phyloP scores from a whole-genome alignment of 2,329 filamentous ascomycete species.

The Colletotrichum sp. region DNA sequence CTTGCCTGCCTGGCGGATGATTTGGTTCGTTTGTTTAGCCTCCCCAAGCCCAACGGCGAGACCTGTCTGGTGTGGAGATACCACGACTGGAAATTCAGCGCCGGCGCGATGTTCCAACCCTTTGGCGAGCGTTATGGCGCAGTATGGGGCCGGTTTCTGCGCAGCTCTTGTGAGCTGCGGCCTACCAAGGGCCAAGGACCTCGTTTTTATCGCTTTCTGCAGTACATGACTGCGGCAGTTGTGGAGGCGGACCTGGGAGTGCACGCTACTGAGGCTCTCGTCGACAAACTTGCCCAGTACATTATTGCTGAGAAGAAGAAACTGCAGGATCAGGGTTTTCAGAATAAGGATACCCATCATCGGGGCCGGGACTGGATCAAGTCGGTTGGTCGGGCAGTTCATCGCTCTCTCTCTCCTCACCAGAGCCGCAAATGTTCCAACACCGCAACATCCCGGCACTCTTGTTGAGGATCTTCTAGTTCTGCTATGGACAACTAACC shows the following conservation, averaged over 20 bases:
- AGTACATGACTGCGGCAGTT: background rate
- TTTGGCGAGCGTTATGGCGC: background rate
- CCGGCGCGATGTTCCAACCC: background rate
- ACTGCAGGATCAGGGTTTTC: background rate
- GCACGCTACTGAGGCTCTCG: background rate
- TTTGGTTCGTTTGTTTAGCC: background rate
- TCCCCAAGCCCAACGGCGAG: background rate
- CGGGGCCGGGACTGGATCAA: background rate
- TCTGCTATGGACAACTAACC: fast-evolving
- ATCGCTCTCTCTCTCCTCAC: background rate
- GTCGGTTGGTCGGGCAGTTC: background rate
- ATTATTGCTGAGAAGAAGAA: background rate
- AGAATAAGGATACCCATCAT: background rate
- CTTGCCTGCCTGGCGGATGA: background rate
- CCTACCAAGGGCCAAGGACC: background rate
- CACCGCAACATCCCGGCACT: background rate
- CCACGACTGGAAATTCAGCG: background rate
- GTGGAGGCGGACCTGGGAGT: background rate
- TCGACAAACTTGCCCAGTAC: background rate
- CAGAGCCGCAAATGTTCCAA: background rate
- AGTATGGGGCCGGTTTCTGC: background rate
- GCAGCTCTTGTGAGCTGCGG: background rate
- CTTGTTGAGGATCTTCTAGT: fast-evolving
- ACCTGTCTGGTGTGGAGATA: background rate
- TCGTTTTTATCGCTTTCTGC: background rate